Evolutionary conservation across 2,329 filamentous ascomycete genomes (phyloP).

Genomic region (Pestalotiopsis sp.): DNA sequence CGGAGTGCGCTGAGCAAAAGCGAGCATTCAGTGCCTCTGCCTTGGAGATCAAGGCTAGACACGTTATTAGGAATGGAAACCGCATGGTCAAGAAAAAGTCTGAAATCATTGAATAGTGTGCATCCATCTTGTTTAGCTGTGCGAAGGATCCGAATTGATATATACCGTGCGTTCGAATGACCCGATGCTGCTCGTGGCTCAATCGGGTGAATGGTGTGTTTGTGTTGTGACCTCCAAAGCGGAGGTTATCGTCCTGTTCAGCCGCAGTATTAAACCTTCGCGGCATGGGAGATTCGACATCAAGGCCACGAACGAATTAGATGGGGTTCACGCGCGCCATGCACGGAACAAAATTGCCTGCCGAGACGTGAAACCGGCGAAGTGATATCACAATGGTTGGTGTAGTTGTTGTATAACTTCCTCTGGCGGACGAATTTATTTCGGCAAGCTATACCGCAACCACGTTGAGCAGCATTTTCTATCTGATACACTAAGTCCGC

Average conservation of each 20-base stretch:
- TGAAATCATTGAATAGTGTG: background rate
- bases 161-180: background rate
- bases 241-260: background rate
- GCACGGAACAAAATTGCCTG: background rate
- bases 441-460: too few relatives aligned
- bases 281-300: background rate
- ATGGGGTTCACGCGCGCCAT: background rate
- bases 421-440: too few relatives aligned
- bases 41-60: background rate
- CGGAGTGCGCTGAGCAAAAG: background rate
- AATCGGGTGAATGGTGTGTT: too few relatives aligned
- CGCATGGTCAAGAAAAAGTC: background rate
- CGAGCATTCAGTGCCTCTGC: background rate
- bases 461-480: too few relatives aligned
- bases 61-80: background rate
- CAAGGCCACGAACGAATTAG: background rate
- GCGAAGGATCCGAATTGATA: background rate
- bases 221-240: too few relatives aligned
- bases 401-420: too few relatives aligned
- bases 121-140: background rate
- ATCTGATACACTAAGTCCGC: too few relatives aligned
- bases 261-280: background rate
- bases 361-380: background rate
- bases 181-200: background rate
- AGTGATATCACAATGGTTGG: too few relatives aligned